Percentiles rank a stretch among this genome's conserved stretches.
Evolutionary conservation across 164 flowering plant genomes (phyloP).

Genomic region (Stephania yunnanensis): DNA sequence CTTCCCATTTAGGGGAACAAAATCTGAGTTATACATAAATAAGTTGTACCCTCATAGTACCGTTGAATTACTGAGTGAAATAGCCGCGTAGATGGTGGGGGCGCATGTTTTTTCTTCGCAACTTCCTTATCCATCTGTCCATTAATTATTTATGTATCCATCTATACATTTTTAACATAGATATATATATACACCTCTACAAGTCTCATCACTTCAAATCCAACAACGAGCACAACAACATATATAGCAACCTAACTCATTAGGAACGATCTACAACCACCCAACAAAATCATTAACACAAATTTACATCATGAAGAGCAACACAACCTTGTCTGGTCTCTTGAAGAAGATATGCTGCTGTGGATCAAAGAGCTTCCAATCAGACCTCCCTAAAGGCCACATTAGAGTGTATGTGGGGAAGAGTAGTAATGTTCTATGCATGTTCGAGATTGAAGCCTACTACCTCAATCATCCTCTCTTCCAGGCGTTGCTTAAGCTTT

Average conservation of each 20-base stretch:
- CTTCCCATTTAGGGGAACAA: background rate
- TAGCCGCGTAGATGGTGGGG: background rate
- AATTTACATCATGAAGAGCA: background rate
- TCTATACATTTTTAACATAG: no score
- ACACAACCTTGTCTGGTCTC: slow-evolving; percentile 6
- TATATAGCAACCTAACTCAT: no score
- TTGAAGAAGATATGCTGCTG: slow-evolving; percentile 26
- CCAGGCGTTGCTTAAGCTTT: slow-evolving; percentile 24
- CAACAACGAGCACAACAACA: no score
- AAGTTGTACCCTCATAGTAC: background rate
- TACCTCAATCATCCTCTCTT: slow-evolving; percentile 34
- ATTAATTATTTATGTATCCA: no score
- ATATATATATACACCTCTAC: background rate
- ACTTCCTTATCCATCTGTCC: background rate
- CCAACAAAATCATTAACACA: background rate
- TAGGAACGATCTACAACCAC: background rate
- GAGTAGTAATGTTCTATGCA: slow-evolving; percentile 11
- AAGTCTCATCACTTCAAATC: background rate
- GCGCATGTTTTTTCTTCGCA: background rate
- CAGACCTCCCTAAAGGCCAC: slow-evolving; percentile 19
- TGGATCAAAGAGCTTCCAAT: slow-evolving; percentile 19
- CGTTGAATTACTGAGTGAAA: background rate
- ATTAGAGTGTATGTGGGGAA: slow-evolving; percentile 29
- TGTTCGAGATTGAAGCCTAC: slow-evolving; percentile 29
- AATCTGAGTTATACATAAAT: background rate